Base-by-base conservation (phyloP, 352 stramenopile species). In the Phytophthora kernoviae region DNA sequence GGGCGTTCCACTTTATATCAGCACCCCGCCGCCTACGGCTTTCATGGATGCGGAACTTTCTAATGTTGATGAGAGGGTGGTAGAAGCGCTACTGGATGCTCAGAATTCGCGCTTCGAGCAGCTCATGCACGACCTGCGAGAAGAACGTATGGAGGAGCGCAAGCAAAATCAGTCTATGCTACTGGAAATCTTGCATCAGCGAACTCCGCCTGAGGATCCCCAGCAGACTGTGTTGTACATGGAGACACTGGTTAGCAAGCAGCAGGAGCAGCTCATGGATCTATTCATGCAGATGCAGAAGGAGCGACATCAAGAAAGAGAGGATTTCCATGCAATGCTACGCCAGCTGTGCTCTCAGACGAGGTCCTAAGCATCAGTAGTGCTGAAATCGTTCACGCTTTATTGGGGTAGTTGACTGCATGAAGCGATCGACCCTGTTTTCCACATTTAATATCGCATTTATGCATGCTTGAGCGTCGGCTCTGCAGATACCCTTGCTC, bases 211-310 rank as follows among this genome's bases (percentile, higher is more conserved):
- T n/a, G 67, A 71, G 62, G 57, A 71, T 21, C 33, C 20, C 0
- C 48, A 27, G 14, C 33, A 68, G 49, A 73, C 60, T 24, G 40
- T 53, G n/a, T 42, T 30, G 1, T 67, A 62, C 45, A 56, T 75
- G 41, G 57, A 74, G n/a, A 54, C 64, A 12, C 49, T 79, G 4
- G 57, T 75, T 6, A 41, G 36, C 12, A 75, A 72, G 27, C 70
- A 77, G 48, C 68, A 73, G 15, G 52, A 75, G 30, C 70, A 79
- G 26, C 57, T 79, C 34, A 54, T 79, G 58, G 65, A 65, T 57
- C 58, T 75, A 50, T 79, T 77, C 32, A 33, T 52, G 22, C 63
- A 71, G 33, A 73, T 79, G 51, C 63, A 76, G 33, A 72, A 65
- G 24, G 70, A 77, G 42, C 63, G 67, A 22, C 55, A 70, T 26